These are phyloP conservation scores for Larix sibirica DNA, from an alignment of 83 land plant species.

Conservation along the genomic window DNA sequence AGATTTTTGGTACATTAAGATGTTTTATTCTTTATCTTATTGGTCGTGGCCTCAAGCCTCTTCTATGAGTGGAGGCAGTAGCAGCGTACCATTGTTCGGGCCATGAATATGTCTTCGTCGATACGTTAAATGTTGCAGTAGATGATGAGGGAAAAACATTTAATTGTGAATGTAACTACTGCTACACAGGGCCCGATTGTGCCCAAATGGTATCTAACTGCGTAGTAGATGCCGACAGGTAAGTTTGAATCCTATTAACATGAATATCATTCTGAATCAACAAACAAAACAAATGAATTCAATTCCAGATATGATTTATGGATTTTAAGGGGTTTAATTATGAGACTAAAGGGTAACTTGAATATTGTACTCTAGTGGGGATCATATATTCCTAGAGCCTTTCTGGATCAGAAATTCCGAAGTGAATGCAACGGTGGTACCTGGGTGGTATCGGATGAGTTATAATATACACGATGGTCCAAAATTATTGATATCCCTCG, in stretches of 20 bases:
- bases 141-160: too few relatives aligned
- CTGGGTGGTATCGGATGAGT: conserved; percentile 62
- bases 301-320: too few relatives aligned
- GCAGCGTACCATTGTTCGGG: too few relatives aligned
- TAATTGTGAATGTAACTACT: conserved; percentile 44
- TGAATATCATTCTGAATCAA: too few relatives aligned
- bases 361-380: too few relatives aligned
- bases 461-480: conserved; percentile 19
- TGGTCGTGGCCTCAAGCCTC: too few relatives aligned
- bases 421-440: conserved; percentile 29
- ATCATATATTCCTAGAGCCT: conserved; percentile 41
- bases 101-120: background rate
- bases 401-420: conserved; percentile 46
- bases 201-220: conserved; percentile 30
- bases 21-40: too few relatives aligned
- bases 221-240: conserved; percentile 40
- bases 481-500: conserved; percentile 41
- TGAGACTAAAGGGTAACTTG: too few relatives aligned
- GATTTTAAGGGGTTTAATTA: too few relatives aligned
- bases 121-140: background rate
- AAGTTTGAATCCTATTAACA: background rate
- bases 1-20: too few relatives aligned
- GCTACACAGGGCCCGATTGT: conserved; percentile 44
- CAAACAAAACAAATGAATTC: too few relatives aligned
- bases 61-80: too few relatives aligned